Conservation (phyloP, 2,329 filamentous ascomycete genomes). For the Pseudopithomyces chartarum region DNA sequence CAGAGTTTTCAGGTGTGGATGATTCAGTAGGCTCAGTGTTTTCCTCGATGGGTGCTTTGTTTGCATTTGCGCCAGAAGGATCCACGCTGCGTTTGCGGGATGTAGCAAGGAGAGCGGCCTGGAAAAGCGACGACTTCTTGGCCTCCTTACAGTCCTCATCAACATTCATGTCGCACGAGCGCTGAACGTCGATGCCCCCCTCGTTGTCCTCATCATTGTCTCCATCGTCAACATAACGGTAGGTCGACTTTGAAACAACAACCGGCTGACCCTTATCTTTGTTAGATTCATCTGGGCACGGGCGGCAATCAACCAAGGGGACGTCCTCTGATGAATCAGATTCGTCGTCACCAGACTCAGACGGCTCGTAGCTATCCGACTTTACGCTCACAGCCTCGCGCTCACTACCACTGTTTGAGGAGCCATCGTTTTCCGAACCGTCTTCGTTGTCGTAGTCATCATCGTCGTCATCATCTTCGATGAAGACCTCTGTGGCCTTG, state of each 20-base stretch:
- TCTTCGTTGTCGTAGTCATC: neutral
- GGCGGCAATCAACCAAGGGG: neutral
- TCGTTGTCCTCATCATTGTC: slow-evolving; percentile 7
- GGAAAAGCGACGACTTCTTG: neutral
- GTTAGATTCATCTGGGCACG: neutral
- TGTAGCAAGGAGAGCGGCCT: neutral
- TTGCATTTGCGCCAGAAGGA: too few species aligned
- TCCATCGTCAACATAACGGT: neutral
- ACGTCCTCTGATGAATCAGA: slow-evolving; percentile 1
- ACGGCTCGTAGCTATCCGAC: neutral
- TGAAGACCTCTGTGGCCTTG: neutral
- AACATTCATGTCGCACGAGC: neutral
- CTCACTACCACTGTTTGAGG: neutral
- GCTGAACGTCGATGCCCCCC: too few species aligned
- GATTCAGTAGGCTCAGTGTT: neutral
- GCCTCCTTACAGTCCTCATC: neutral
- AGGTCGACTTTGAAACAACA: neutral
- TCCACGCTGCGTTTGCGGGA: neutral
- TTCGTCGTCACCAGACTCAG: neutral
- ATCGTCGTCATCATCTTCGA: neutral
- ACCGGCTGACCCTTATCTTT: neutral
- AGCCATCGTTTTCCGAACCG: neutral
- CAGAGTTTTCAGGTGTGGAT: neutral
- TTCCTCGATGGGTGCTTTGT: neutral
- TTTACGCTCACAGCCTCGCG: neutral